phyloP scores from a whole-genome alignment of 2,329 filamentous ascomycete genomes.

The Aspergillus tanneri region DNA sequence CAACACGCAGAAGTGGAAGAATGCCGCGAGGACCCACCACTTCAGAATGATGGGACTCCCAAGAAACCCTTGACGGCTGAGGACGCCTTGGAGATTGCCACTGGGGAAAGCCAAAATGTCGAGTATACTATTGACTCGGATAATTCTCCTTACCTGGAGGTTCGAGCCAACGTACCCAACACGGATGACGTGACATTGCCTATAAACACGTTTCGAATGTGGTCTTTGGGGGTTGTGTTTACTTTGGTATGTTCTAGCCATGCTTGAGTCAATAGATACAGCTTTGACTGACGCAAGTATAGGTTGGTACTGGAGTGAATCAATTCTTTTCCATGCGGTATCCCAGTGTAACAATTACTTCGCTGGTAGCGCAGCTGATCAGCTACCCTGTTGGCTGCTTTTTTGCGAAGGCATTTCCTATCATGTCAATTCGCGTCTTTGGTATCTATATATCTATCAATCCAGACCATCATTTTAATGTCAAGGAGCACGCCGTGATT shows the following conservation, averaged over 20 bases:
- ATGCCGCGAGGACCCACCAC: constrained; percentile 5
- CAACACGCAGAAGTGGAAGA: constrained; percentile 14
- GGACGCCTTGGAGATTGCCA: constrained; percentile 22
- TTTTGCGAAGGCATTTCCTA: constrained; percentile 41
- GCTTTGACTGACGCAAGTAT: constrained; percentile 4
- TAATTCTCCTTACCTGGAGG: constrained; percentile 30
- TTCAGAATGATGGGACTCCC: constrained; percentile 5
- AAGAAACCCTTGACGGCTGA: constrained; percentile 19
- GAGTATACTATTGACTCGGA: constrained; percentile 26
- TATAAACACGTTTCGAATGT: constrained; percentile 37
- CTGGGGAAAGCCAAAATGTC: constrained; percentile 17
- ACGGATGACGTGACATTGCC: constrained; percentile 30
- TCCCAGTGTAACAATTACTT: constrained; percentile 46
- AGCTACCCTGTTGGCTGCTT: constrained; percentile 44
- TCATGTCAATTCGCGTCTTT: constrained; percentile 27
- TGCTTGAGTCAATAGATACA: neutral
- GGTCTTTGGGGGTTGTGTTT: constrained; percentile 48
- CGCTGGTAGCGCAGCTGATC: constrained; percentile 47
- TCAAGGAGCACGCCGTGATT: constrained; percentile 49
- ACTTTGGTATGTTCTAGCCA: constrained; percentile 33
- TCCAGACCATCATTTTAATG: constrained; percentile 47
- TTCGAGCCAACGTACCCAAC: constrained; percentile 29
- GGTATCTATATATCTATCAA: constrained; percentile 33
- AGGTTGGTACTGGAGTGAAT: constrained; percentile 46
- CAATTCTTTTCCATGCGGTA: constrained; percentile 50